Evolutionary conservation across 768 basidiomycete genomes (phyloP).

Genomic region (Termitomyces sp.): DNA sequence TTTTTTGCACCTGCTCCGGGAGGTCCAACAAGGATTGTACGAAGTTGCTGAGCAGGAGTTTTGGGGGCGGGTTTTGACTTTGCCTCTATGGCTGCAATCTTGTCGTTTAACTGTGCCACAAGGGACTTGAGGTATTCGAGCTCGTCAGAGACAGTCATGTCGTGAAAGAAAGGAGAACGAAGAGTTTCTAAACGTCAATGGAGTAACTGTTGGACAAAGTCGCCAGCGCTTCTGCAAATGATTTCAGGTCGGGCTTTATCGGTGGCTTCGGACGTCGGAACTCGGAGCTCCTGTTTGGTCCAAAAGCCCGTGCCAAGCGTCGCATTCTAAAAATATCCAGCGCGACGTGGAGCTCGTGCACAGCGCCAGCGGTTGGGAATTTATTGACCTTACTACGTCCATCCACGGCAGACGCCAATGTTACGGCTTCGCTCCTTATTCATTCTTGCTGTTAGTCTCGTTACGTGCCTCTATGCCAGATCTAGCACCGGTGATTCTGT

Average conservation of each 20-base stretch:
- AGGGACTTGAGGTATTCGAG: conserved; percentile 94
- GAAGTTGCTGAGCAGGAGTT: conserved; percentile 72
- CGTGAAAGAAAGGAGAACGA: conserved; percentile 11
- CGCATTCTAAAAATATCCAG: conserved; percentile 16
- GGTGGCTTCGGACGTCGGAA: conserved; percentile 4
- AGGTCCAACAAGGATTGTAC: conserved; percentile 92
- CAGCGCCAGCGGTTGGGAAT: conserved; percentile 10
- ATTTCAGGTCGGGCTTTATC: conserved; percentile 26
- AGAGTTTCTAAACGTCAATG: conserved; percentile 5
- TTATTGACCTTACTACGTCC: conserved; percentile 7
- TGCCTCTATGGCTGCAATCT: conserved; percentile 77
- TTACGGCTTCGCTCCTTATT: conserved; percentile 30
- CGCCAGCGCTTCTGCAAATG: conserved; percentile 8
- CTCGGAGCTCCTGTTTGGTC: conserved; percentile 9
- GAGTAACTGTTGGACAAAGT: conserved; percentile 13
- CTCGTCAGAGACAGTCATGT: conserved; percentile 69
- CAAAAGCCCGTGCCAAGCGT: conserved; percentile 10
- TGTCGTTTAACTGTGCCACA: conserved; percentile 84
- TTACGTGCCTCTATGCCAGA: conserved; percentile 39
- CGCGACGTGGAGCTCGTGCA: conserved; percentile 18
- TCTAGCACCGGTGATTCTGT: conserved; percentile 83
- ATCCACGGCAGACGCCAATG: conserved; percentile 23
- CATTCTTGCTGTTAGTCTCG: conserved; percentile 25
- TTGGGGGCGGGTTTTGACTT: conserved; percentile 48
- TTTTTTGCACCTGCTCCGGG: conserved; percentile 84